Evolutionary conservation across 140 eudicot genomes (phyloP).

Genomic region (Cichorium intybus): DNA sequence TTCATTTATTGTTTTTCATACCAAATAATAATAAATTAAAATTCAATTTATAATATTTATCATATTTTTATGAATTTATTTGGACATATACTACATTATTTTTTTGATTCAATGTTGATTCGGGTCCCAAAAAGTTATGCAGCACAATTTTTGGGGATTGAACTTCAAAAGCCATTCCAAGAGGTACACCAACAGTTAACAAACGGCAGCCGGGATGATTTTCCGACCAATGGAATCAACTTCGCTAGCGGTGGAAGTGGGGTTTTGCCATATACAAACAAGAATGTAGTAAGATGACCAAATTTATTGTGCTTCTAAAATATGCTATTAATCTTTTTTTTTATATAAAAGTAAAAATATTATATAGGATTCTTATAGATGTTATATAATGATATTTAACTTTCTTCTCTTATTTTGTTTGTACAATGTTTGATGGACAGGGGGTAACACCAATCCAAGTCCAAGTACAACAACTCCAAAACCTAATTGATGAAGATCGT

Average conservation of each 20-base stretch:
- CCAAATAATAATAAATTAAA: no score
- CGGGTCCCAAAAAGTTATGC: neutral
- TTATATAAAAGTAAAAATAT: neutral
- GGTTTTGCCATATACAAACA: slow-evolving; percentile 45
- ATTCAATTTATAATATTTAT: no score
- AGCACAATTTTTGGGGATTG: slow-evolving; percentile 58
- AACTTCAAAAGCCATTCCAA: slow-evolving; percentile 51
- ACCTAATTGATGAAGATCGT: slow-evolving; percentile 35
- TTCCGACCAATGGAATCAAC: slow-evolving; percentile 64
- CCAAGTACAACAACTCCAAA: slow-evolving; percentile 57
- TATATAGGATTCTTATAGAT: neutral
- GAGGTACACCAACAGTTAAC: slow-evolving; percentile 37
- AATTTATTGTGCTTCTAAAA: neutral
- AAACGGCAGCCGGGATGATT: slow-evolving; percentile 26
- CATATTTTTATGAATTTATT: no score
- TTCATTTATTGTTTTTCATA: no score
- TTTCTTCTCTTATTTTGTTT: neutral
- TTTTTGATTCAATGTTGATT: neutral
- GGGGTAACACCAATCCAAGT: slow-evolving; percentile 55
- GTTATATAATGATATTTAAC: neutral
- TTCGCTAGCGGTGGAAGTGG: slow-evolving; percentile 89
- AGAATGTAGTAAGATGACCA: slow-evolving; percentile 37
- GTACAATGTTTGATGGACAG: slow-evolving; percentile 24
- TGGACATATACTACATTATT: no score
- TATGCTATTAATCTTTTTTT: no score